Base-by-base conservation (phyloP, 108 stramenopile species). In the Bacterosira constricta region DNA sequence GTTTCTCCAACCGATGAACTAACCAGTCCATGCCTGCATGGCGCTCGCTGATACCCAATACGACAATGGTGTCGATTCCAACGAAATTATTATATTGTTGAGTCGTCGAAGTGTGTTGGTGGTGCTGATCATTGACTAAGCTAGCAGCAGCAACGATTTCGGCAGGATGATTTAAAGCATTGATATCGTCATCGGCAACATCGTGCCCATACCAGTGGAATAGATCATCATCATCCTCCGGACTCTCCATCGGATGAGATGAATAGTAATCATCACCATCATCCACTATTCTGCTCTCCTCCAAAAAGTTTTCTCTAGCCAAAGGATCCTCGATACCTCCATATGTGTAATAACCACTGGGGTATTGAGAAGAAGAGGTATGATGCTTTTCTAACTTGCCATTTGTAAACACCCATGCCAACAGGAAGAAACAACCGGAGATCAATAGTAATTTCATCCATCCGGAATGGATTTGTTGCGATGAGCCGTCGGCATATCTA, bases 191-290 rank as follows among this genome's bases (percentile, higher is more conserved):
- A 25, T 52, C 56, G 15, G 57, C 63, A 36, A 49, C 63, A 64
- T 73, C 72, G 31, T 57, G 63, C 27, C n/a, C 26, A 20, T 3
- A 56, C 41, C 11, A 50, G 39, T 31, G 15, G 34, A 56, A 26
- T 32, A 61, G 34, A 50, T 69, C 62, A 46, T 77, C 66, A 69
- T 77, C 61, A 27, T 63, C 67, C 55, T 42, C 47, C 21, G 27
- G 0, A 26, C 17, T 37, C 36, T 49, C 23, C 21, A 49, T 1
- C 26, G 47, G 1, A 49, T 25, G 23, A 23, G 47, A 46, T 4
- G 51, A 62, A 73, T 63, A 63, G 50, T 65, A 58, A 49, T 79
- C 77, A 53, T 77, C 76, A 18, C 31, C 60, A 51, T 62, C 57
- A 59, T 74, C 74, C 41, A 60, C 42, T 2, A 44, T 25, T 49